Conservation (phyloP, 2,329 filamentous ascomycete species). For the Neobulgaria alba region DNA sequence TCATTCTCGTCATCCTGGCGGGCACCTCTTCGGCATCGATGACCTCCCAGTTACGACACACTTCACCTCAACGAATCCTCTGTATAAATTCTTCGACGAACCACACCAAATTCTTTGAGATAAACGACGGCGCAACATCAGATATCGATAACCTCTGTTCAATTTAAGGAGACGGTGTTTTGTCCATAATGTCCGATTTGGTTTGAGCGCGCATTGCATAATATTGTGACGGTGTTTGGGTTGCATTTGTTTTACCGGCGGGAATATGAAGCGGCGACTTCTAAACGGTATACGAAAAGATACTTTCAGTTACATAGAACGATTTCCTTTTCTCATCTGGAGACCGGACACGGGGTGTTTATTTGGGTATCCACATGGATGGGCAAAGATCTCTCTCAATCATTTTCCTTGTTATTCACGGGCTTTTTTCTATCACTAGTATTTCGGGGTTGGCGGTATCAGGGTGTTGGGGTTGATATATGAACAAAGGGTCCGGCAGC, state of each 20-base stretch:
- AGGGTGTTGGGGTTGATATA: constrained; percentile 20
- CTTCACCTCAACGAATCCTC: constrained; percentile 28
- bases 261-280: constrained; percentile 29
- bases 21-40: constrained; percentile 27
- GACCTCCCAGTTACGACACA: constrained; percentile 22
- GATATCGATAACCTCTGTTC: constrained; percentile 30
- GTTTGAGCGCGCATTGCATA: constrained; percentile 29
- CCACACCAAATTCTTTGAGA: constrained; percentile 27
- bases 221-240: constrained; percentile 28
- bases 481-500: constrained; percentile 19
- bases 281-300: constrained; percentile 26
- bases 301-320: constrained; percentile 28
- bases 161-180: constrained; percentile 25
- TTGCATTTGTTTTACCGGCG: constrained; percentile 25
- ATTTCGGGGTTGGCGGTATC: constrained; percentile 16
- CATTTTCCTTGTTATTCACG: constrained; percentile 6
- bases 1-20: constrained; percentile 23
- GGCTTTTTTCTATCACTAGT: constrained; percentile 14
- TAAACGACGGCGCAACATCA: constrained; percentile 22
- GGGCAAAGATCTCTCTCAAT: constrained; percentile 26
- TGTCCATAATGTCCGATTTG: constrained; percentile 22
- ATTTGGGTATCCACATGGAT: constrained; percentile 22
- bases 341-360: constrained; percentile 23
- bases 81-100: constrained; percentile 26
- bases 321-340: constrained; percentile 26